Conservation (phyloP, 352 stramenopile species). For the Globisporangium cylindrosporum region DNA sequence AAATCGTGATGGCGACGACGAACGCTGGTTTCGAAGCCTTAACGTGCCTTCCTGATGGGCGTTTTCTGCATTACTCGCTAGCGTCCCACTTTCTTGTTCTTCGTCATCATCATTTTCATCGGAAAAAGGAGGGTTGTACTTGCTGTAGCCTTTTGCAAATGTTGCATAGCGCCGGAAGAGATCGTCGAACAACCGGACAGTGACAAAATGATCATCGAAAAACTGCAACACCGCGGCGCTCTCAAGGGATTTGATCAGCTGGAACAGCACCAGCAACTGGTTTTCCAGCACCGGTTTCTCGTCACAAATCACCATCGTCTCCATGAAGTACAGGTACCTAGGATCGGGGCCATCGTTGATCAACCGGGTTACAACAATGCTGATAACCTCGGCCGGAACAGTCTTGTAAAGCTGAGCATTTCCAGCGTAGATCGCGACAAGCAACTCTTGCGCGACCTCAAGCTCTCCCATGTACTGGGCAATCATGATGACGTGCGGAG, state of each 20-base stretch:
- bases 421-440: constrained; percentile 50
- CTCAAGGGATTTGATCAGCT: constrained; percentile 64
- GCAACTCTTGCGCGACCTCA: constrained; percentile 54
- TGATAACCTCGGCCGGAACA: constrained; percentile 56
- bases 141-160: constrained; percentile 12
- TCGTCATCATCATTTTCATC: neutral
- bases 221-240: constrained; percentile 45
- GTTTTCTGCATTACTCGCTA: neutral
- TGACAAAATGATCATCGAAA: constrained; percentile 42
- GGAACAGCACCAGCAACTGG: constrained; percentile 62
- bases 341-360: constrained; percentile 40
- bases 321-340: constrained; percentile 57
- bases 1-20: constrained; percentile 11
- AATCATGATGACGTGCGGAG: constrained; percentile 46
- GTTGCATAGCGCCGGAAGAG: constrained; percentile 30
- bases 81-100: neutral
- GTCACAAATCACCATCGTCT: constrained; percentile 56
- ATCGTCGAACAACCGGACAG: constrained; percentile 25
- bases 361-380: constrained; percentile 44
- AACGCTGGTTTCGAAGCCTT: neutral
- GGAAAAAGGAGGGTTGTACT: neutral
- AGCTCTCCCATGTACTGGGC: constrained; percentile 50
- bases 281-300: constrained; percentile 63
- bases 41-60: neutral
- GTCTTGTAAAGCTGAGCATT: constrained; percentile 50